Evolutionary conservation across 768 basidiomycete species (phyloP).

Genomic region (Sutorius australiensis): DNA sequence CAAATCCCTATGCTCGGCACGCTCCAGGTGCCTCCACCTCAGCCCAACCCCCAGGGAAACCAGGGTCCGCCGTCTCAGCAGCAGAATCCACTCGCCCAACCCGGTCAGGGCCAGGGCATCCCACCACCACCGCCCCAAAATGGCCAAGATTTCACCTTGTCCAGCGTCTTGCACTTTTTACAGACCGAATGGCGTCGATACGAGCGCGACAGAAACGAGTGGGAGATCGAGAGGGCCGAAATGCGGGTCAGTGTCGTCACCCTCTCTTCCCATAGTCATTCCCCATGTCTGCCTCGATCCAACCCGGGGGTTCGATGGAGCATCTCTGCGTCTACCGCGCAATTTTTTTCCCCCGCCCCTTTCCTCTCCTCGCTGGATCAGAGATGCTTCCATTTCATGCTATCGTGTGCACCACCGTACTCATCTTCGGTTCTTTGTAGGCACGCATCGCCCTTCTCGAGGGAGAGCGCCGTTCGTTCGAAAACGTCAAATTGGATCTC

Average conservation of each 20-base stretch:
- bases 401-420: not conserved
- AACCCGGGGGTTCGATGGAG: not conserved
- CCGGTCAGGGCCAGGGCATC: slow-evolving; percentile 51
- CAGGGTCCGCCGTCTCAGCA: slow-evolving; percentile 52
- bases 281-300: not conserved
- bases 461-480: slow-evolving; percentile 94
- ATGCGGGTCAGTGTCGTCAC: slow-evolving; percentile 75
- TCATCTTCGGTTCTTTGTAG: slow-evolving; percentile 39
- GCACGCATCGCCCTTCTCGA: slow-evolving; percentile 96
- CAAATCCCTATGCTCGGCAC: slow-evolving; percentile 71
- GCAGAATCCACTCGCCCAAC: slow-evolving; percentile 51
- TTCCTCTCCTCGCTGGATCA: too few species aligned
- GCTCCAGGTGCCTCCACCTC: slow-evolving; percentile 59
- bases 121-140: slow-evolving; percentile 79
- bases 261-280: slow-evolving; percentile 2
- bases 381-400: not conserved
- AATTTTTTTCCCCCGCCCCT: not conserved
- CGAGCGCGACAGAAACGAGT: slow-evolving; percentile 98
- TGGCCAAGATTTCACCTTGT: slow-evolving; percentile 90
- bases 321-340: not conserved
- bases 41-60: slow-evolving; percentile 33
- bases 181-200: slow-evolving; percentile 98
- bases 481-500: slow-evolving; percentile 94
- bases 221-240: slow-evolving; percentile 99
- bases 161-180: slow-evolving; percentile 92